Base-by-base conservation (phyloP, 2,329 filamentous ascomycete genomes). In the Cadophora sp. region DNA sequence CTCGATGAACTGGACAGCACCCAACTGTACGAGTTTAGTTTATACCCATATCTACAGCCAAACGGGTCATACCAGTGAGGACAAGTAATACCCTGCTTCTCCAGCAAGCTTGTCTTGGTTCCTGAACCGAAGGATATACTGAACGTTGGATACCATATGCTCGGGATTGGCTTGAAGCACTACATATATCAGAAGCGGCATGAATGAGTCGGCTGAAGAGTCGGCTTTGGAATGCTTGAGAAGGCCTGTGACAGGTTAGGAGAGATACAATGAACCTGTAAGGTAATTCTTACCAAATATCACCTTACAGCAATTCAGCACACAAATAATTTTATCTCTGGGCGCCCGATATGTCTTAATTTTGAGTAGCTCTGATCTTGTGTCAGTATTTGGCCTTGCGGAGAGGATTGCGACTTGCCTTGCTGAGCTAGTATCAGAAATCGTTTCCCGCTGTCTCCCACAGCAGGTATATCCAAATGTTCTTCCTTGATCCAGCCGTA, bases 11-110 rank as follows among this genome's bases (percentile, higher is more conserved):
- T 97, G 94, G 61, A 99, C 91, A 48, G 94, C 96, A 64, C 96
- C 96, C 90, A 95, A 92, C 86, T 92, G 69, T 73, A 79, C 29
- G 53, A 19, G 43, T 58, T 71, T 68, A 71, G 68, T 16, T 58
- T 59, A 50, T 34, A 43, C 24, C 22, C 9, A 40, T 29, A 53
- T 37, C 1, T 34, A n/a, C 27, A 43, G 11, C 27, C 11, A n/a
- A 16, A 5, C 19, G 27, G 43, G 34, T 77, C 86, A 76, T 82
- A 94, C 92, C 73, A 99, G 82, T 8, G 96, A 98, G 37, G 95
- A 98, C 65, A 99, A 87, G 80, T 99, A 99, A 80, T 99, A 99
- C 14, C 96, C 96, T 16, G 96, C 95, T 83, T 99, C 96, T n/a
- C 96, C 96, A 27, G 92, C 92, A 0, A 99, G 88, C 79, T 98